Conservation (phyloP, 805 yeast genomes). For the Wickerhamiella azyma region DNA sequence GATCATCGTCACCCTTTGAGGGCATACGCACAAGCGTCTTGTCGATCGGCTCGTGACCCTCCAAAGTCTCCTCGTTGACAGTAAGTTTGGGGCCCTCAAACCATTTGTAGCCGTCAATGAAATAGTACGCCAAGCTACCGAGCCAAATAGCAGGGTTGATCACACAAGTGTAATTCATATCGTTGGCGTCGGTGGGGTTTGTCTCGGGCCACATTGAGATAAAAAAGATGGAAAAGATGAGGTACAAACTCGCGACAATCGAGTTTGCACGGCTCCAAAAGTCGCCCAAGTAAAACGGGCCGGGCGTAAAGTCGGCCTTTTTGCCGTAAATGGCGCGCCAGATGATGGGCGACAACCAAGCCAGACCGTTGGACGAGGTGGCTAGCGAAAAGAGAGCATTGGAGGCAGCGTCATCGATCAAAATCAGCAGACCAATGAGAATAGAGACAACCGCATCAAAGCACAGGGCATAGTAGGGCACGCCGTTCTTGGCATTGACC, state of each 20-base stretch:
- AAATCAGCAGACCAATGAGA: constrained; percentile 41
- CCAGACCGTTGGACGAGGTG: constrained; percentile 47
- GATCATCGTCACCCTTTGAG: neutral
- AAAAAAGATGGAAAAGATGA: constrained; percentile 35
- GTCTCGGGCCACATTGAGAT: constrained; percentile 48
- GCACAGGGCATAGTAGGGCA: constrained; percentile 51
- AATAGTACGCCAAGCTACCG: constrained; percentile 39
- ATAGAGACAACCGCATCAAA: constrained; percentile 40
- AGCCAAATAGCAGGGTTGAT: constrained; percentile 53
- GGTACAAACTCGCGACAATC: constrained; percentile 36
- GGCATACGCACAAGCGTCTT: constrained; percentile 2
- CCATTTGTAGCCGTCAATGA: constrained; percentile 36
- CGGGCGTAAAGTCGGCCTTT: constrained; percentile 38
- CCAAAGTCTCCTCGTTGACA: constrained; percentile 2
- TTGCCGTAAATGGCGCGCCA: constrained; percentile 35
- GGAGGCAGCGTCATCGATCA: constrained; percentile 48
- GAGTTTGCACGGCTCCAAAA: constrained; percentile 33
- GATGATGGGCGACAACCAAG: constrained; percentile 50
- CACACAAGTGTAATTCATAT: constrained; percentile 60
- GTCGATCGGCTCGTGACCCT: constrained; percentile 2
- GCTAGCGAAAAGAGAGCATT: constrained; percentile 54
- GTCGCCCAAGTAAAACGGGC: constrained; percentile 51
- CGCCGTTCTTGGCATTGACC: constrained; percentile 41
- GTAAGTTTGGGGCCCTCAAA: constrained; percentile 29
- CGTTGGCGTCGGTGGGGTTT: constrained; percentile 24